phyloP scores from a whole-genome alignment of 257 asterid genomes.

The Thymus quinquecostatus region DNA sequence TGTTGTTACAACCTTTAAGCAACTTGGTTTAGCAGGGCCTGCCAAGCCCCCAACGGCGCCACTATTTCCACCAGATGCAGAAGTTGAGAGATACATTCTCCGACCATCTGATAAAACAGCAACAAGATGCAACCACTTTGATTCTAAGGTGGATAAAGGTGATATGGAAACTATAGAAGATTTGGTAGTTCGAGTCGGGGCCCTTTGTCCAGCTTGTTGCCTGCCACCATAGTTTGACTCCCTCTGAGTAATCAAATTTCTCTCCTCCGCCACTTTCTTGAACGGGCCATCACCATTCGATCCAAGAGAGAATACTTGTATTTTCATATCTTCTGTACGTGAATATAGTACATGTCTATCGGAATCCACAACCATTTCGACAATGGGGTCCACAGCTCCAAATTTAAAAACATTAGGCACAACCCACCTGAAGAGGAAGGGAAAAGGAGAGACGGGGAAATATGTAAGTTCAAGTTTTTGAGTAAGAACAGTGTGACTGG shows the following conservation, averaged over 20 bases:
- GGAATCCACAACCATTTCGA: slow-evolving; percentile 92
- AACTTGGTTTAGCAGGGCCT: slow-evolving; percentile 68
- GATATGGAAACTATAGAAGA: slow-evolving; percentile 84
- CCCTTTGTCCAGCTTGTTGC: slow-evolving; percentile 73
- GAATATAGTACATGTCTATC: slow-evolving; percentile 89
- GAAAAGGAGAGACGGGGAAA: slow-evolving; percentile 20
- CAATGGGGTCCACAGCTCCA: slow-evolving; percentile 91
- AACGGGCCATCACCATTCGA: slow-evolving; percentile 81
- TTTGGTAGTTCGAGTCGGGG: slow-evolving; percentile 64
- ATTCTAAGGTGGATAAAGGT: slow-evolving; percentile 80
- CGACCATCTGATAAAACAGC: slow-evolving; percentile 95
- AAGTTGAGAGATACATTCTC: slow-evolving; percentile 94
- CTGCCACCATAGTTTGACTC: slow-evolving; percentile 77
- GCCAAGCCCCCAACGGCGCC: slow-evolving; percentile 70
- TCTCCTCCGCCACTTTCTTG: slow-evolving; percentile 91
- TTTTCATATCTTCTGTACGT: slow-evolving; percentile 94
- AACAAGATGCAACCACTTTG: slow-evolving; percentile 94
- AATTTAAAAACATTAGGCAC: slow-evolving; percentile 93
- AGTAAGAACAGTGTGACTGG: slow-evolving; percentile 24
- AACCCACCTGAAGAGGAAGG: slow-evolving; percentile 73
- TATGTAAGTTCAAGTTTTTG: slow-evolving; percentile 20
- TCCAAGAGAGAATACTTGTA: slow-evolving; percentile 89
- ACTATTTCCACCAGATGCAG: slow-evolving; percentile 74
- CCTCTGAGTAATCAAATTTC: slow-evolving; percentile 85
- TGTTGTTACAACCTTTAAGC: slow-evolving; percentile 91